Conservation (phyloP, 140 eudicot species). For the Ambrosia hybrid region DNA sequence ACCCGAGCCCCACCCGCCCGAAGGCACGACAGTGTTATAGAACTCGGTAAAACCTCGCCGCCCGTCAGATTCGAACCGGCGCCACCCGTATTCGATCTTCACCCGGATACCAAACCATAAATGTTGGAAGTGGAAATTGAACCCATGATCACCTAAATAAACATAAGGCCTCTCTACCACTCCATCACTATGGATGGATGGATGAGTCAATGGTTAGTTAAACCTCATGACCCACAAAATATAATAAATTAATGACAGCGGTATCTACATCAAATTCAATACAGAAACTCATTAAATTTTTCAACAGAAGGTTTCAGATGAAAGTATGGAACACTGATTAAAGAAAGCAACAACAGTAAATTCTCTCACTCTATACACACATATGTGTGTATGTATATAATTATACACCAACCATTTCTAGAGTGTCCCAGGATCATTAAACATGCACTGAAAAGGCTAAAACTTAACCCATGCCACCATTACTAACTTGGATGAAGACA, state of each 20-base stretch:
- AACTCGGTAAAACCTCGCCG: too few species aligned
- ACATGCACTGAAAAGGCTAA: slow-evolving; percentile 32
- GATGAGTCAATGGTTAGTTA: slow-evolving; percentile 26
- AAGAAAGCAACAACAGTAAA: slow-evolving; percentile 27
- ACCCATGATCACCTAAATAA: too few species aligned
- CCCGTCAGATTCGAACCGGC: too few species aligned
- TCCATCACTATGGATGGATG: too few species aligned
- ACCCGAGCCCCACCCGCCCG: too few species aligned
- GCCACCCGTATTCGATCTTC: too few species aligned
- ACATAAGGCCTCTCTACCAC: too few species aligned
- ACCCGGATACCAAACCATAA: too few species aligned
- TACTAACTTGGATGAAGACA: slow-evolving; percentile 41
- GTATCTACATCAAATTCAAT: slow-evolving; percentile 16
- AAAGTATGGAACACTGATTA: slow-evolving; percentile 8
- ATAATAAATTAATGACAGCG: slow-evolving; percentile 20
- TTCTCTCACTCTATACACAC: neutral
- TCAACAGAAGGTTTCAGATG: slow-evolving; percentile 28
- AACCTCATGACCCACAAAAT: slow-evolving; percentile 27
- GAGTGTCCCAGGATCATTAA: slow-evolving; percentile 7
- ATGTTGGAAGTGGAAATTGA: too few species aligned
- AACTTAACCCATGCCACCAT: slow-evolving; percentile 33
- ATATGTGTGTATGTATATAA: slow-evolving; percentile 2
- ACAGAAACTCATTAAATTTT: slow-evolving; percentile 25
- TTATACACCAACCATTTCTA: neutral
- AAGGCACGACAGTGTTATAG: too few species aligned